Evolutionary conservation across 306 rosid species (phyloP), one percentile per base, ranked within the genome.

Genomic region (Quercus variabilis): DNA sequence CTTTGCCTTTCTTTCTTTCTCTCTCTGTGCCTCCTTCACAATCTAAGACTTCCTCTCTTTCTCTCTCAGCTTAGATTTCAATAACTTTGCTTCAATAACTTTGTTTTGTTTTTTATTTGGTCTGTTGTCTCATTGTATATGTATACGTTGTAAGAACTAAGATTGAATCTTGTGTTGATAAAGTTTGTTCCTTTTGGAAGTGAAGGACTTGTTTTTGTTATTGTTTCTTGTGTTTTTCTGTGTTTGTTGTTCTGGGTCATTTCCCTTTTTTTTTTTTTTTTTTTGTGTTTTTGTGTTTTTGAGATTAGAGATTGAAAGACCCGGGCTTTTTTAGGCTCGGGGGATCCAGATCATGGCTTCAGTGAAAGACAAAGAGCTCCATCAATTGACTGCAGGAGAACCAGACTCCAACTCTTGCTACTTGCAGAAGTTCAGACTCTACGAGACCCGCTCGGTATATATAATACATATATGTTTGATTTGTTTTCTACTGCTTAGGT

Each of bases 361-460:
- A 10, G 71, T 59, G 78, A 78, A 74, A 23, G 88, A 89, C 75
- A 87, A 80, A 62, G 82, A 80, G 69, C 88, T 57, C 52, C 74
- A 17, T 55, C 83, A 17, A 21, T 31, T 75, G 78, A 60, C 75
- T 74, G 82, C 63, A 31, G 87, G 84, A 64, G 92, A 79, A 84
- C 83, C 73, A 54, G 88, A 76, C 87, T 31, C 78, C 8, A 84
- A 80, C 72, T 76, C 87, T 67, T 78, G 77, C 79, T 87, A 79
- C 76, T 84, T 95, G 96, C 95, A 95, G 85, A 95, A 93, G 86
- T 95, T 95, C 91, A 93, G 90, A 82, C 99, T 95, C 67, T 93
- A 95, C 31, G 99, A 95, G 80, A 91, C 98, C 20, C 90, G 88
- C 80, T 91, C 98, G 94, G 99, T 95, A 92, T 84, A 28, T 35